Base-by-base conservation (phyloP, 1,284 basidiomycete species). In the Meira miltonrushii region DNA sequence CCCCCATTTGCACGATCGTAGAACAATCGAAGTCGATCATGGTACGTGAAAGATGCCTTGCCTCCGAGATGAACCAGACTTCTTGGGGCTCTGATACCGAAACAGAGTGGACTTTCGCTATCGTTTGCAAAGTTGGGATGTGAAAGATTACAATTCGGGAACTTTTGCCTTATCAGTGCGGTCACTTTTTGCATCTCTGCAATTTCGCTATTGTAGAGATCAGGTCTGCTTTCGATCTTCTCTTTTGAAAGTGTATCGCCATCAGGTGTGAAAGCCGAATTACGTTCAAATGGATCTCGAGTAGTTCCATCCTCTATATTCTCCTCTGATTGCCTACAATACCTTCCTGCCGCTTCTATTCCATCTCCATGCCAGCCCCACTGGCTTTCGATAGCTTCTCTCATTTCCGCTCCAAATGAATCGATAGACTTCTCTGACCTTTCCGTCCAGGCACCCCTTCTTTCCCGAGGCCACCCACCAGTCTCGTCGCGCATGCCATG, bases 1-100 rank as follows among this genome's bases (percentile, higher is more conserved):
- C 50, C 50, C 8, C 50, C 50, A n/a, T 33, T n/a, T 37, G 50
- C 50, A n/a, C 50, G 37, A 39, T 53, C 50, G 12, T 53, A 17
- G 28, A 53, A 53, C 4, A 53, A 28, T 7, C 3, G n/a, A 13
- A 53, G n/a, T n/a, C 50, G 37, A 39, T 53, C 38, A 13, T 53
- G 15, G 7, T 33, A 21, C 13, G 23, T 33, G 37, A 38, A 38
- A 15, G 37, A 28, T 17, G 28, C 50, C 38, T 39, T 41, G 12
- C 50, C 50, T 17, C 50, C 50, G 7, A 53, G 50, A 41, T 53
- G 50, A 41, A 53, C 37, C 17, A 53, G 11, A 33, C 38, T 39
- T 53, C 50, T 39, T 21, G 50, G 50, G 6, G 50, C 50, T 41
- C 39, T 53, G 13, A 39, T 23, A 11, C 50, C 50, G 37, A n/a